Conservation (phyloP, 148 eudicot genomes). For the Heliosperma pusillum region DNA sequence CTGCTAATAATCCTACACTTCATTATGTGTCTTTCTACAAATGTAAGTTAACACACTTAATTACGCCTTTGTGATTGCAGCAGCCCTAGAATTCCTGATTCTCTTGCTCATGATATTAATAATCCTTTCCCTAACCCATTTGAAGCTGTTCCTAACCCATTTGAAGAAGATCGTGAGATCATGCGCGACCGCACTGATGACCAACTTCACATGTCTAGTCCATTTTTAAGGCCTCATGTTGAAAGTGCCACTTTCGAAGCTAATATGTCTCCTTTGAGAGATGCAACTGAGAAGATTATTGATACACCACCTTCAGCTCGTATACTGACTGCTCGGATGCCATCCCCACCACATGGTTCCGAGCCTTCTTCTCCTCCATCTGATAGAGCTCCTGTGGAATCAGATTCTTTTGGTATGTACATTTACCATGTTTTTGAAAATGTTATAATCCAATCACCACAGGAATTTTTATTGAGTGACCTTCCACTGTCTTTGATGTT, state of each 20-base stretch:
- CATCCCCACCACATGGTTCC: constrained; percentile 29
- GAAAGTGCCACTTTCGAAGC: constrained; percentile 26
- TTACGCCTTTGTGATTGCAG: constrained; percentile 27
- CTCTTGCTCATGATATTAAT: constrained; percentile 15
- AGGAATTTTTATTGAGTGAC: neutral
- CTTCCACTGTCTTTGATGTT: neutral
- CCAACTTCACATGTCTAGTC: constrained; percentile 17
- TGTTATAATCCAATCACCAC: neutral
- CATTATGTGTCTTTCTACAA: neutral
- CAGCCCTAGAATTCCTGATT: constrained; percentile 19
- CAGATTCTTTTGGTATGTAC: constrained; percentile 45
- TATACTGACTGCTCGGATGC: constrained; percentile 17
- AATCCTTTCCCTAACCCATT: constrained; percentile 22
- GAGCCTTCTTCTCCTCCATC: constrained; percentile 34
- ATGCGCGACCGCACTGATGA: constrained; percentile 43
- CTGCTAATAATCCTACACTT: neutral
- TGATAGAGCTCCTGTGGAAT: constrained; percentile 25
- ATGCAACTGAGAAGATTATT: constrained; percentile 30
- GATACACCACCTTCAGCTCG: constrained; percentile 27
- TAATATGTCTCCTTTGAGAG: constrained; percentile 33
- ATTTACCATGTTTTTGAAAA: neutral
- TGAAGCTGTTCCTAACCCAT: neutral
- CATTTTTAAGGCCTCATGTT: constrained; percentile 25
- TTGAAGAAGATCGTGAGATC: constrained; percentile 32
- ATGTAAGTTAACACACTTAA: neutral